These are phyloP conservation scores for Metschnikowia noctiluminum DNA, from an alignment of 805 yeast species.

Conservation along the genomic window DNA sequence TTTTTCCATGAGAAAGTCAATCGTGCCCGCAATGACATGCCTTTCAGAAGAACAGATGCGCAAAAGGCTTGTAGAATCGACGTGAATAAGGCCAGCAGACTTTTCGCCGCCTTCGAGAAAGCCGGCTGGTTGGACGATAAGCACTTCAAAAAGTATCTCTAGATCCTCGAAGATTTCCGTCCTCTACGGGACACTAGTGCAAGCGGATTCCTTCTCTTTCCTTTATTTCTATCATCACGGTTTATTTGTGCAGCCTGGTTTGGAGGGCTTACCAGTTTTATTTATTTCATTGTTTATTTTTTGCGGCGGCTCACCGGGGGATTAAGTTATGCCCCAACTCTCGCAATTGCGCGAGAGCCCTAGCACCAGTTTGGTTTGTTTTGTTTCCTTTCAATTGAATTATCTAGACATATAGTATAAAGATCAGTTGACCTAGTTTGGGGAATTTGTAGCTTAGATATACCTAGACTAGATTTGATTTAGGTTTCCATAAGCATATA, in stretches of 20 bases:
- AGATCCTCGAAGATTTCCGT: neutral
- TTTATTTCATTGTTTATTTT: slow-evolving; percentile 7
- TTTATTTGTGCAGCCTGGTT: slow-evolving; percentile 4
- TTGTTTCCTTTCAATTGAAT: neutral
- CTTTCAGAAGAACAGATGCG: slow-evolving; percentile 95
- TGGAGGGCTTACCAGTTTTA: slow-evolving; percentile 2
- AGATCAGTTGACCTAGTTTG: too few species aligned
- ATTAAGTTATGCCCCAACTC: too few species aligned
- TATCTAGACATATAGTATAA: too few species aligned
- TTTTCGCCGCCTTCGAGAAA: slow-evolving; percentile 85
- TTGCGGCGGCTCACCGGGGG: neutral
- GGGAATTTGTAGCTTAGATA: too few species aligned
- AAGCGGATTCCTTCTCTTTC: neutral
- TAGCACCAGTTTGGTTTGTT: too few species aligned
- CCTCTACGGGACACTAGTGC: neutral
- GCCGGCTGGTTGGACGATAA: slow-evolving; percentile 89
- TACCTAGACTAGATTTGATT: too few species aligned
- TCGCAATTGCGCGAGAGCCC: too few species aligned
- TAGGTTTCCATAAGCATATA: too few species aligned
- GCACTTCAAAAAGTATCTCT: slow-evolving; percentile 43
- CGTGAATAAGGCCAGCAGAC: slow-evolving; percentile 90
- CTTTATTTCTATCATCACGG: neutral
- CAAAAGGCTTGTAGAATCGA: slow-evolving; percentile 97
- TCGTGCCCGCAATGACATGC: slow-evolving; percentile 62
- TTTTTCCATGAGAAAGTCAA: slow-evolving; percentile 86